A percentile compares a stretch with the other conserved stretches of the same genome.
These are phyloP conservation scores for Cladosporium phlei DNA, from an alignment of 2,329 filamentous ascomycete genomes.

Conservation along the genomic window DNA sequence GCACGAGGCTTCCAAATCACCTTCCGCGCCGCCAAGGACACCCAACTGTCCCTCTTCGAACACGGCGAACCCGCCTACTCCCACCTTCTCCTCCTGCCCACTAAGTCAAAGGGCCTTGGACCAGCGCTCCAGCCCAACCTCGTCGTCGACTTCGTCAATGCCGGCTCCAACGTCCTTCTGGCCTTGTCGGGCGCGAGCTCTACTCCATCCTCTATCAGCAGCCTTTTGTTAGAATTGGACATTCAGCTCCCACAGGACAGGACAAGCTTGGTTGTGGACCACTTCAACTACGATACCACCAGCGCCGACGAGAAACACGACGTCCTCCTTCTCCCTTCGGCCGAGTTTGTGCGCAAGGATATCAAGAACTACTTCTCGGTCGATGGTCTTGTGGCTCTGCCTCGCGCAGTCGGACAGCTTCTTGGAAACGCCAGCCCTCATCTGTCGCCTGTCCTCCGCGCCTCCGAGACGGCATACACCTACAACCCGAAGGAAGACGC, in stretches of 20 bases:
- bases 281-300: constrained; percentile 83
- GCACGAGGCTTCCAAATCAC: constrained; percentile 76
- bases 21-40: constrained; percentile 79
- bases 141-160: constrained; percentile 87
- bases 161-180: constrained; percentile 84
- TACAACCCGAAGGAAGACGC: constrained; percentile 88
- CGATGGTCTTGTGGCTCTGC: constrained; percentile 70
- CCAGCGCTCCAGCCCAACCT: constrained; percentile 80
- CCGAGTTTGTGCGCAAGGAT: constrained; percentile 60
- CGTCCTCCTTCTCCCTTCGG: constrained; percentile 72
- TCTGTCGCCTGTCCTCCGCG: constrained; percentile 74
- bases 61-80: constrained; percentile 86
- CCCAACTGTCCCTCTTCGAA: constrained; percentile 71
- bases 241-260: constrained; percentile 82
- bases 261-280: constrained; percentile 80
- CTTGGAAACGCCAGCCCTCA: constrained; percentile 72
- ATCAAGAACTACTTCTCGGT: constrained; percentile 74
- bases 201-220: constrained; percentile 68
- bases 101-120: constrained; percentile 88
- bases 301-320: constrained; percentile 81
- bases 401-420: constrained; percentile 72
- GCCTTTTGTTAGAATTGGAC: constrained; percentile 81
- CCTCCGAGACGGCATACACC: constrained; percentile 79
- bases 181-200: constrained; percentile 69
- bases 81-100: constrained; percentile 82